These are phyloP conservation scores for Lactarius trivialis DNA, from an alignment of 768 basidiomycete genomes.

Conservation along the genomic window DNA sequence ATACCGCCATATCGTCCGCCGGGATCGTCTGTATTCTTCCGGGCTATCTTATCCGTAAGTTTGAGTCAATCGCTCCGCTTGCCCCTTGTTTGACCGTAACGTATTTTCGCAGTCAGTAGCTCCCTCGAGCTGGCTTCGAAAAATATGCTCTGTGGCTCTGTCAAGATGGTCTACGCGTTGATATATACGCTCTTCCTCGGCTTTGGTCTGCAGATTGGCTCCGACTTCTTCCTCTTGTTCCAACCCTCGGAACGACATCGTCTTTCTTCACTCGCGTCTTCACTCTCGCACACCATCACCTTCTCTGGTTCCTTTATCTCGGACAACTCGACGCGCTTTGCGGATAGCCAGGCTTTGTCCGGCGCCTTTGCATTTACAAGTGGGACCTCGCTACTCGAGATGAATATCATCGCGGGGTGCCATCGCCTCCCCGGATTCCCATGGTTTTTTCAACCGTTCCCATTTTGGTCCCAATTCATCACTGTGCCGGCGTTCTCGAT, in stretches of 20 bases:
- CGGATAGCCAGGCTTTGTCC: constrained; percentile 36
- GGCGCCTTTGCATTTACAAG: constrained; percentile 66
- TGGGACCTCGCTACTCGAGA: constrained; percentile 37
- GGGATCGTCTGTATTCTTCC: constrained; percentile 83
- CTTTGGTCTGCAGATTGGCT: constrained; percentile 77
- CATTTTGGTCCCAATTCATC: constrained; percentile 62
- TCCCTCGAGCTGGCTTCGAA: constrained; percentile 78
- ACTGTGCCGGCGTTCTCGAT: constrained; percentile 70
- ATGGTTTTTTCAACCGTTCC: constrained; percentile 78
- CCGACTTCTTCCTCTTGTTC: constrained; percentile 66
- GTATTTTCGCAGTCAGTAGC: constrained; percentile 53
- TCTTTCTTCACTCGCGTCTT: constrained; percentile 45
- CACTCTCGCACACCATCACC: constrained; percentile 41
- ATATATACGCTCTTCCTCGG: constrained; percentile 79
- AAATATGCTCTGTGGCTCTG: constrained; percentile 73
- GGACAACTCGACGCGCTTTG: constrained; percentile 42
- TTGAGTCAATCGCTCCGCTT: neutral
- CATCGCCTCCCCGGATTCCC: constrained; percentile 56
- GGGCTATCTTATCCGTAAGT: constrained; percentile 73
- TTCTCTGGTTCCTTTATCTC: constrained; percentile 61
- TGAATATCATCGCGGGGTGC: constrained; percentile 53
- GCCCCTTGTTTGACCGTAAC: neutral
- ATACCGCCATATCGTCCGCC: constrained; percentile 81
- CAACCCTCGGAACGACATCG: constrained; percentile 50
- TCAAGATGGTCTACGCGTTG: constrained; percentile 79